A percentile compares a stretch with the other conserved stretches of the same genome.
Evolutionary conservation across 805 yeast genomes (phyloP).

Genomic region (Wickerhamiella parazyma): DNA sequence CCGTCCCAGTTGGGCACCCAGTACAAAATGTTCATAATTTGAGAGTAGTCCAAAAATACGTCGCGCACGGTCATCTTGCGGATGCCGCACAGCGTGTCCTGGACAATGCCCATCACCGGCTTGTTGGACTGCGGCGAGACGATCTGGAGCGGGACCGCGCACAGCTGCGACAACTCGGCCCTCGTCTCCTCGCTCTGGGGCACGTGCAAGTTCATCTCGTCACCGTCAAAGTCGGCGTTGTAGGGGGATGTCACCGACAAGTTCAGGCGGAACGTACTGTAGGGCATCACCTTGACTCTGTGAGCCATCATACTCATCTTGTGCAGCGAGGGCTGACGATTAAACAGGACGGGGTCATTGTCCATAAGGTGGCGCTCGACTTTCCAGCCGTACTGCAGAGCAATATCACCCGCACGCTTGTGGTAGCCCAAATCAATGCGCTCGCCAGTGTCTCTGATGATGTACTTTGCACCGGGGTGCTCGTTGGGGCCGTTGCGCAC

Average conservation of each 20-base stretch:
- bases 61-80: constrained; percentile 93
- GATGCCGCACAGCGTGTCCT: constrained; percentile 94
- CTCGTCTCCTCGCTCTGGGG: constrained; percentile 98
- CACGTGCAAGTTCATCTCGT: constrained; percentile 98
- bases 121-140: constrained; percentile 97
- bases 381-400: constrained; percentile 96
- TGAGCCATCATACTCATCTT: constrained; percentile 99
- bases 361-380: constrained; percentile 98
- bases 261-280: constrained; percentile 91
- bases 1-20: constrained; percentile 99
- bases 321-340: constrained; percentile 98
- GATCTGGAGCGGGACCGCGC: constrained; percentile 96
- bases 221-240: constrained; percentile 99
- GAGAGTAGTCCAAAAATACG: constrained; percentile 74
- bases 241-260: constrained; percentile 98
- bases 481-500: constrained; percentile 98
- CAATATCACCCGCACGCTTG: constrained; percentile 96
- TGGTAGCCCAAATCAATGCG: constrained; percentile 95
- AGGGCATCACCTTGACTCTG: constrained; percentile 96
- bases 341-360: constrained; percentile 92
- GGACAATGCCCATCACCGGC: constrained; percentile 99
- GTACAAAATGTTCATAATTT: constrained; percentile 88
- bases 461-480: constrained; percentile 98
- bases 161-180: constrained; percentile 86
- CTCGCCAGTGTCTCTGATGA: constrained; percentile 96